Evolutionary conservation across 2,329 filamentous ascomycete genomes (phyloP), one percentile per base, ranked within the genome.

Genomic region (Exophiala alcalophila): DNA sequence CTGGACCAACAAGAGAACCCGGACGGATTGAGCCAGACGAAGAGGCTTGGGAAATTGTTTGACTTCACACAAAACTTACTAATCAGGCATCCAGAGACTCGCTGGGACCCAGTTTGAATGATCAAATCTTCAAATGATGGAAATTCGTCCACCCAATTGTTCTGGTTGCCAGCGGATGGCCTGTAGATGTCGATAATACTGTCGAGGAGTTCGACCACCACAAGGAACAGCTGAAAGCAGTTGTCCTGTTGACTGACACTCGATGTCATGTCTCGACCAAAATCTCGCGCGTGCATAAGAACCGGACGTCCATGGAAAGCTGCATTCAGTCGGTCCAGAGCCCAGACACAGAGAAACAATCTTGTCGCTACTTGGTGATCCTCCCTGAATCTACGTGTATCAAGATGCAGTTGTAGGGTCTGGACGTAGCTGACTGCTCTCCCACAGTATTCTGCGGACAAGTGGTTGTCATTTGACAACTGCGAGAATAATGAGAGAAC

Each of bases 101-200:
- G 50, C 1, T 40, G 42, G 18, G 47, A 44, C 30, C 44, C 44
- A 37, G 47, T 49, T 6, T 44, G 42, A 15, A 46, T 19, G 1
- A 60, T 49, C 4, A 63, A 38, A 14, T 61, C 57, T 46, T 63
- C 61, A 19, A 32, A 63, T n/a, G 52, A 34, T 12, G 58, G 57
- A 44, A 57, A 58, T 12, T 49, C 47, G 30, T 50, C 40, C 26
- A 40, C 49, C 33, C 35, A 48, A 19, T 61, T 64, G 21, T 64
- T 60, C 9, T 63, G 64, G 37, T 70, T 3, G 8, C 25, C 30
- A 12, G 28, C 28, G 32, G 27, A 68, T 0, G 79, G 79, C 0
- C 80, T 71, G 48, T 83, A 83, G 5, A 83, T 60, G 19, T 72
- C 71, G 43, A 83, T 75, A 3, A 83, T 74, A 32, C 72, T 67